Evolutionary conservation across 768 basidiomycete species (phyloP).

Genomic region (Xerocomellus dryophilus): DNA sequence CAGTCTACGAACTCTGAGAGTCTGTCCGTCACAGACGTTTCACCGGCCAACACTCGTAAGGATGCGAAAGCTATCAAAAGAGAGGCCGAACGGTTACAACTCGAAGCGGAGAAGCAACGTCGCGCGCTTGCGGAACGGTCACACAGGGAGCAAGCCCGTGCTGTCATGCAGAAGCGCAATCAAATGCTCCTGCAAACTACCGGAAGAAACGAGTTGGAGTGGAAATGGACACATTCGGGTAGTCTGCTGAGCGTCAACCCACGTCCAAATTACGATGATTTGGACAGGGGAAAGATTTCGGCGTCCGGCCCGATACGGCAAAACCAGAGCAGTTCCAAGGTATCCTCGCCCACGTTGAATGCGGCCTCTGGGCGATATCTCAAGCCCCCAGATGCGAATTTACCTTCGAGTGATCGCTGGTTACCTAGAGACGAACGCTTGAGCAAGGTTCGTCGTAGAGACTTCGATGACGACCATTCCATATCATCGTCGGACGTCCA

Average conservation of each 20-base stretch:
- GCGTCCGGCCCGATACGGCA: constrained; percentile 66
- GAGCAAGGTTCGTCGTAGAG: constrained; percentile 75
- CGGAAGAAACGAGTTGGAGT: constrained; percentile 56
- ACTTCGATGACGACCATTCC: constrained; percentile 88
- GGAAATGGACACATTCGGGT: constrained; percentile 46
- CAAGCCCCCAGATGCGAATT: constrained; percentile 35
- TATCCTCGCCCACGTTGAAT: constrained; percentile 48
- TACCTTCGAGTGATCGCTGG: constrained; percentile 46
- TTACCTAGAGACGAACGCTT: constrained; percentile 53
- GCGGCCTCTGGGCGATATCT: constrained; percentile 62
- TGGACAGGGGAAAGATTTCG: constrained; percentile 48
- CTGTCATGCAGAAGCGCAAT: constrained; percentile 88
- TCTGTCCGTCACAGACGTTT: constrained; percentile 54
- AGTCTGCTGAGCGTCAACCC: constrained; percentile 42
- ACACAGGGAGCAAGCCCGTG: constrained; percentile 84
- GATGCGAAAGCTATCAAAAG: constrained; percentile 79
- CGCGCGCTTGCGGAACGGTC: constrained; percentile 71
- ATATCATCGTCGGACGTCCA: constrained; percentile 87
- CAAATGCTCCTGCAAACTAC: constrained; percentile 62
- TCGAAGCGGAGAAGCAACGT: constrained; percentile 82
- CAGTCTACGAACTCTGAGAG: constrained; percentile 76
- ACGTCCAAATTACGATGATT: constrained; percentile 27
- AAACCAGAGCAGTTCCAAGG: constrained; percentile 42
- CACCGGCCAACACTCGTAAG: constrained; percentile 38
- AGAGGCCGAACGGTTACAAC: constrained; percentile 72